Conservation (phyloP, 495 filamentous ascomycete species). For the Astrothelium macrocarpum region DNA sequence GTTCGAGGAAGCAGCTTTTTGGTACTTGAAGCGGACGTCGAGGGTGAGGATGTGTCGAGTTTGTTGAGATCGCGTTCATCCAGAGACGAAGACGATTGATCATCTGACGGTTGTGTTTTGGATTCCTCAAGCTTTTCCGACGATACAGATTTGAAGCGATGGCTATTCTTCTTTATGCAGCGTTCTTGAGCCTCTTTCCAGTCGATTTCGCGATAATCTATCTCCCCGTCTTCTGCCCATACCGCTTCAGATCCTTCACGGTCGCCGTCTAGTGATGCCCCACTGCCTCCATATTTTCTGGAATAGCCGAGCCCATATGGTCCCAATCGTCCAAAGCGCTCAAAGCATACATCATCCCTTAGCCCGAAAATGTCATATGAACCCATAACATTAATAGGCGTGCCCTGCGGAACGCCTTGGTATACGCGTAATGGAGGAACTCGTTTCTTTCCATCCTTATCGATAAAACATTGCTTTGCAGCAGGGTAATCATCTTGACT, state of each 20-base stretch:
- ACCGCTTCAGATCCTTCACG: slow-evolving; percentile 62
- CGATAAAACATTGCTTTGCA: slow-evolving; percentile 43
- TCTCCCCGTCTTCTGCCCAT: slow-evolving; percentile 53
- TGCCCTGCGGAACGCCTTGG: slow-evolving; percentile 63
- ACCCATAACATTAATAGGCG: slow-evolving; percentile 74
- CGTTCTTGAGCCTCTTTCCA: slow-evolving; percentile 68
- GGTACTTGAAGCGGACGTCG: background rate
- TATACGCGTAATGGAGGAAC: slow-evolving; percentile 62
- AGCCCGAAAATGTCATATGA: slow-evolving; percentile 72
- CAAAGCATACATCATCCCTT: slow-evolving; percentile 85
- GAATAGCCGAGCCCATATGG: slow-evolving; percentile 87
- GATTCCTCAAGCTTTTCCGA: slow-evolving; percentile 26
- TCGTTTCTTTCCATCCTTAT: slow-evolving; percentile 48
- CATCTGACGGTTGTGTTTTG: background rate
- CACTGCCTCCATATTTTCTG: slow-evolving; percentile 62
- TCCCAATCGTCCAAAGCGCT: slow-evolving; percentile 78
- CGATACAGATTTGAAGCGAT: slow-evolving; percentile 49
- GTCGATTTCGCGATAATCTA: slow-evolving; percentile 62
- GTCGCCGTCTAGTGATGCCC: slow-evolving; percentile 71
- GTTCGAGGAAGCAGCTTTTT: slow-evolving; percentile 43
- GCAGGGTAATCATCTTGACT: slow-evolving; percentile 49
- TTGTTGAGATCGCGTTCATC: background rate
- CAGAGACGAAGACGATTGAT: background rate
- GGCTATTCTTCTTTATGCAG: slow-evolving; percentile 60
- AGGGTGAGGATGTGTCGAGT: background rate